Conservation (phyloP, 345 rosid genomes). For the Eucalyptus viminalis region DNA sequence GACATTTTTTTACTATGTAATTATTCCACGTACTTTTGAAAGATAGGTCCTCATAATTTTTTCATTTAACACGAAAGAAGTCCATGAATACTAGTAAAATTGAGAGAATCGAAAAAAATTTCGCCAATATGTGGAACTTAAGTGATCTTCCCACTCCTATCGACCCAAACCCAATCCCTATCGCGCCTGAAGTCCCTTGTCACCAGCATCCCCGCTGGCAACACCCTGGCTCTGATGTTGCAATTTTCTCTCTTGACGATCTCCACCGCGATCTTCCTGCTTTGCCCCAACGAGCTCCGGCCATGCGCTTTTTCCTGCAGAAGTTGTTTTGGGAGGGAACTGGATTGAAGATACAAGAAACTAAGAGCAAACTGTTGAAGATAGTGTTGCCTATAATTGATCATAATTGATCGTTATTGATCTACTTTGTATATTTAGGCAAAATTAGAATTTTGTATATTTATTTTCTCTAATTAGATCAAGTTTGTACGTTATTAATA, state of each 20-base stretch:
- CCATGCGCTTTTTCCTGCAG: not conserved
- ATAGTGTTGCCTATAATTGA: too few species aligned
- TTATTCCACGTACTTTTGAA: not conserved
- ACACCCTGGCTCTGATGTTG: not conserved
- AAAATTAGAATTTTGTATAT: too few species aligned
- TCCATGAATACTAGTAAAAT: not conserved
- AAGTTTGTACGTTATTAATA: too few species aligned
- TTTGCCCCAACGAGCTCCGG: not conserved
- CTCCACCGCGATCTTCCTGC: not conserved
- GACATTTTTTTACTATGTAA: not conserved
- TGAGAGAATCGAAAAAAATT: not conserved
- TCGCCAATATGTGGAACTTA: not conserved
- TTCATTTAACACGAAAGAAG: not conserved
- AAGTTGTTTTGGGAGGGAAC: not conserved
- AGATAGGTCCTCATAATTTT: not conserved
- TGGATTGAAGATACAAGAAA: not conserved
- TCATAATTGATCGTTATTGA: too few species aligned
- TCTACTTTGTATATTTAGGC: too few species aligned
- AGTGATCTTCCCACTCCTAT: not conserved
- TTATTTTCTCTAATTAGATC: too few species aligned
- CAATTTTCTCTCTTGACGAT: not conserved
- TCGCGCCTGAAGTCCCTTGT: not conserved
- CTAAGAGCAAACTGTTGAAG: not conserved
- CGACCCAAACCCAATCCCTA: not conserved
- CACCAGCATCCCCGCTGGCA: not conserved